Percentiles rank a stretch among this genome's conserved stretches.
Evolutionary conservation across 345 rosid species (phyloP).

Genomic region (Pugionium dolabratum): DNA sequence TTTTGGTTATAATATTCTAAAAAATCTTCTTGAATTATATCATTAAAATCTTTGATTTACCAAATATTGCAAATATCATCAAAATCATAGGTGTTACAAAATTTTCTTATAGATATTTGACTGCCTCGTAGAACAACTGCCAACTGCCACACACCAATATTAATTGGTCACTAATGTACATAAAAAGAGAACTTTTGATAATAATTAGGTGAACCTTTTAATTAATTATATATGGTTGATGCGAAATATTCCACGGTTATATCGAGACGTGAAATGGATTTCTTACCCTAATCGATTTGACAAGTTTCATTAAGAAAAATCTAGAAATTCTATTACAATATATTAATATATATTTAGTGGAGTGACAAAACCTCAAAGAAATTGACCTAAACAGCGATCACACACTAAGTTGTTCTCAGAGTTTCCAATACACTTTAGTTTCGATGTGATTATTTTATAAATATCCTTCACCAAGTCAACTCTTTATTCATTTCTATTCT

Average conservation of each 20-base stretch:
- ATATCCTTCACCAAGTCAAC: constrained; percentile 33
- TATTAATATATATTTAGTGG: constrained; percentile 33
- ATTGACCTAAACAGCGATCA: constrained; percentile 31
- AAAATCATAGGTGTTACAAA: constrained; percentile 9
- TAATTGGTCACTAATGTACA: neutral
- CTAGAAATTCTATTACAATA: constrained; percentile 19
- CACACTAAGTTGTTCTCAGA: constrained; percentile 30
- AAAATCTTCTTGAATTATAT: neutral
- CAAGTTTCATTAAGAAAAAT: constrained; percentile 27
- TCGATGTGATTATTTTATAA: constrained; percentile 18
- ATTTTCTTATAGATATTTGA: constrained; percentile 16
- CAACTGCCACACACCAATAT: constrained; percentile 1
- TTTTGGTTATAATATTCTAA: no score
- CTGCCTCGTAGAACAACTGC: constrained; percentile 18
- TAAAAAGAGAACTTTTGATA: constrained; percentile 10
- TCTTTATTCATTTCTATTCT: constrained; percentile 30
- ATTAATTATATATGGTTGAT: constrained; percentile 12
- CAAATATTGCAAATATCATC: neutral
- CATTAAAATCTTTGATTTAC: constrained; percentile 4
- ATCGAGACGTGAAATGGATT: constrained; percentile 32
- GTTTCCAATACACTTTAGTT: constrained; percentile 26
- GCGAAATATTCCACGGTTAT: constrained; percentile 23
- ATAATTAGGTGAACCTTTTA: neutral
- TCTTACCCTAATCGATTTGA: constrained; percentile 42
- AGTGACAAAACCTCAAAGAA: constrained; percentile 25